Percentiles rank a stretch among this genome's conserved stretches.
Evolutionary conservation across 179 eudicot genomes (phyloP).

Genomic region (Silene vulgaris): DNA sequence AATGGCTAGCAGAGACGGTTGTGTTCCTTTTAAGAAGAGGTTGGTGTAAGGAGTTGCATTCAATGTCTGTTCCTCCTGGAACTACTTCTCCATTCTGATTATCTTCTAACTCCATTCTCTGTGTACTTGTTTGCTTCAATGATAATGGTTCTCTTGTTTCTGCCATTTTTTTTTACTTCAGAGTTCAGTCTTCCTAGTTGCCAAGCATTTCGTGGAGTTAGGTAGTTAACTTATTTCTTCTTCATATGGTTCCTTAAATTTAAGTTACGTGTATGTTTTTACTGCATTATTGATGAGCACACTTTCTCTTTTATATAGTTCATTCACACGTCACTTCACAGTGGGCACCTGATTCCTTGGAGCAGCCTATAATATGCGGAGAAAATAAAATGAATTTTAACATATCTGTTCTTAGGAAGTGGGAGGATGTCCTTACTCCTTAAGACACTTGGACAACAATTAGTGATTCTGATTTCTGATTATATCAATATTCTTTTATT

Average conservation of each 20-base stretch:
- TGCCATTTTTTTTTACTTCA: neutral
- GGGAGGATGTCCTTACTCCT: neutral
- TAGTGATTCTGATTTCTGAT: conserved; percentile 1
- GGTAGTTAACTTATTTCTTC: neutral
- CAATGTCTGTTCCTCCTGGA: conserved; percentile 30
- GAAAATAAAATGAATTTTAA: conserved; percentile 16
- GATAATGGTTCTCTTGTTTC: conserved; percentile 17
- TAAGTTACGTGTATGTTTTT: neutral
- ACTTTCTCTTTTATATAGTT: neutral
- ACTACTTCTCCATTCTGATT: conserved; percentile 34
- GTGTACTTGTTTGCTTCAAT: neutral
- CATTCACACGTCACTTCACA: conserved; percentile 17
- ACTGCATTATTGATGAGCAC: conserved; percentile 23
- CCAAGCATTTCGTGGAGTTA: neutral
- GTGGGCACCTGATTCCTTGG: conserved; percentile 26
- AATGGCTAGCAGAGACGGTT: conserved; percentile 64
- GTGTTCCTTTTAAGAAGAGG: conserved; percentile 57
- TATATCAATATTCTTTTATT: neutral
- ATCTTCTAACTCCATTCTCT: conserved; percentile 26
- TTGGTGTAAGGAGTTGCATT: conserved; percentile 43
- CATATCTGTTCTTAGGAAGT: neutral
- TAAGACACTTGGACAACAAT: conserved; percentile 21
- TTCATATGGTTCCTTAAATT: conserved; percentile 15
- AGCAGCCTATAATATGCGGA: conserved; percentile 30
- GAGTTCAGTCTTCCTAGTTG: conserved; percentile 17